Conservation (phyloP, 2,329 filamentous ascomycete species). For the Fusarium metavorans region DNA sequence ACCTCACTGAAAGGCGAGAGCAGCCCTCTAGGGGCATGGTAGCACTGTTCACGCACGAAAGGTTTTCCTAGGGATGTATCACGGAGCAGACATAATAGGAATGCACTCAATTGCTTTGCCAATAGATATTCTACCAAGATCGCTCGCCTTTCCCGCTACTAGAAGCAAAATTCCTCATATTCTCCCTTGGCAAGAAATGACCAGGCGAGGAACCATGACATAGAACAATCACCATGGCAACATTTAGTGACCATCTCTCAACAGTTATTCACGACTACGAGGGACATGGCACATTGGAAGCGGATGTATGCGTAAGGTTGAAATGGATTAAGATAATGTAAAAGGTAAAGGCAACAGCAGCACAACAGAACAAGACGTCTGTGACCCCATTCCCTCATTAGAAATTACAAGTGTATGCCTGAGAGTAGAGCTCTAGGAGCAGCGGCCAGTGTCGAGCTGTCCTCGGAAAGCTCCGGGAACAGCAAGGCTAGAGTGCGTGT, state of each 20-base stretch:
- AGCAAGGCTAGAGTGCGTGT: constrained; percentile 62
- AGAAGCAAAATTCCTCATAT: neutral
- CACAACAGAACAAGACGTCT: neutral
- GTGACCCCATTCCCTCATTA: neutral
- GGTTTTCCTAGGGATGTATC: neutral
- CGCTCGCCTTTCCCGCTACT: neutral
- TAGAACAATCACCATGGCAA: neutral
- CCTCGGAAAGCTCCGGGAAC: constrained; percentile 65
- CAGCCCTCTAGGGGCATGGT: neutral
- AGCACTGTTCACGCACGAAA: neutral
- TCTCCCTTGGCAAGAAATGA: neutral
- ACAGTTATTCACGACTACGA: neutral
- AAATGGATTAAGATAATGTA: neutral
- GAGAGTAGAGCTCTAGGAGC: constrained; percentile 14
- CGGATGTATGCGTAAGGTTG: neutral
- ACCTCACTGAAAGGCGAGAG: neutral
- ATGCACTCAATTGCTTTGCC: neutral
- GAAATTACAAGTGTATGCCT: neutral
- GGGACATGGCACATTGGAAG: neutral
- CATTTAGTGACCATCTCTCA: neutral
- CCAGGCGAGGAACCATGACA: neutral
- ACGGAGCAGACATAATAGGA: neutral
- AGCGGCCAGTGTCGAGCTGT: constrained; percentile 52
- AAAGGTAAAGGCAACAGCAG: neutral
- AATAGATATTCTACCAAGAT: neutral